Percentiles rank a stretch among this genome's conserved stretches.
Evolutionary conservation across 805 yeast species (phyloP).

Genomic region (Wickerhamomyces chaumierensis): DNA sequence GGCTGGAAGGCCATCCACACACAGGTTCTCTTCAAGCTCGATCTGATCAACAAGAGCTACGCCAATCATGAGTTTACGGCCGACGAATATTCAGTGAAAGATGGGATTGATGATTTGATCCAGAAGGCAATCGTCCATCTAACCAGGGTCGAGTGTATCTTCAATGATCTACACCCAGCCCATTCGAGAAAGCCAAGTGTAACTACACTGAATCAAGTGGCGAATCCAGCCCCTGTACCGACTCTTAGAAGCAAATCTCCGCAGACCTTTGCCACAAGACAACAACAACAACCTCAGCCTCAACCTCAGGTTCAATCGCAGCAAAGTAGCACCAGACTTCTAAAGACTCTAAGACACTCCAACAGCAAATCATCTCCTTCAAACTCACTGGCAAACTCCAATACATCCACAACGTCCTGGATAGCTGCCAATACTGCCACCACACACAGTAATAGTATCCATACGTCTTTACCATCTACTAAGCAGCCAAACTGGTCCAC

Average conservation of each 20-base stretch:
- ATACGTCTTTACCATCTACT: conserved; percentile 1
- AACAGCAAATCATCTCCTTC: conserved; percentile 8
- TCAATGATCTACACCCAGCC: conserved; percentile 6
- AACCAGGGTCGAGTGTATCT: conserved; percentile 20
- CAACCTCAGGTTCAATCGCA: conserved; percentile 9
- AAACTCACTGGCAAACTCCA: conserved; percentile 5
- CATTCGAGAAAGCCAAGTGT: neutral
- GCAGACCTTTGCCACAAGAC: conserved; percentile 16
- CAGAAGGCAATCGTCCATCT: conserved; percentile 24
- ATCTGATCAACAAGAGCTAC: conserved; percentile 33
- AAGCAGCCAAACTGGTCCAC: conserved; percentile 15
- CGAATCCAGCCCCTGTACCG: conserved; percentile 8
- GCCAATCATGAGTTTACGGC: conserved; percentile 24
- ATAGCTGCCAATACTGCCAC: conserved; percentile 18
- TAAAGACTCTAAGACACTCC: conserved; percentile 23
- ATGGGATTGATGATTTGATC: conserved; percentile 16
- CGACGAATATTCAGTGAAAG: conserved; percentile 32
- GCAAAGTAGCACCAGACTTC: conserved; percentile 14
- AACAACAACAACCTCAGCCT: conserved; percentile 10
- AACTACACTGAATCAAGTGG: neutral
- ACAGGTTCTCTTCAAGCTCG: conserved; percentile 43
- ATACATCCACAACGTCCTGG: conserved; percentile 15
- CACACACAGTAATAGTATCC: conserved; percentile 1
- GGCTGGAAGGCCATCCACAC: conserved; percentile 73
- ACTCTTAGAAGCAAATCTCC: conserved; percentile 15